Percentiles rank a stretch among this genome's conserved stretches.
Evolutionary conservation across 441 rosid species (phyloP).

Genomic region (Pelargonium citronellum): DNA sequence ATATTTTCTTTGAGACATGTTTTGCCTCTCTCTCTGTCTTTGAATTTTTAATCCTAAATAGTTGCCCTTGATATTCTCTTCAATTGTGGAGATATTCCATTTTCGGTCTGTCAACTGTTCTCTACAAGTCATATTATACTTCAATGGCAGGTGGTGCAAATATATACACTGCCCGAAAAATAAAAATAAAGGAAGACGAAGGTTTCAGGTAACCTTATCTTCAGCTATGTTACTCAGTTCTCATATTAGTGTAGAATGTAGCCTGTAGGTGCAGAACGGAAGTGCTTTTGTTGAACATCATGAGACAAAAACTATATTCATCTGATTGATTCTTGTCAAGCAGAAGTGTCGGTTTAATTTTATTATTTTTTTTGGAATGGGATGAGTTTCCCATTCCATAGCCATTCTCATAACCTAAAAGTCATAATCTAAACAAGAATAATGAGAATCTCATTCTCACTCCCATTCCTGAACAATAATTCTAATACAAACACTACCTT

Average conservation of each 20-base stretch:
- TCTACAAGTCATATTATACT: conserved; percentile 7
- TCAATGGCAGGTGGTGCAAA: conserved; percentile 62
- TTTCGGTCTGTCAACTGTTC: not conserved
- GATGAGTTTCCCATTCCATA: too few relatives aligned
- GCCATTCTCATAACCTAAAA: too few relatives aligned
- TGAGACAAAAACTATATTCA: too few relatives aligned
- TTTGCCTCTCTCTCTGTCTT: not conserved
- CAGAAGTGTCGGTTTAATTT: not conserved
- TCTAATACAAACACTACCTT: conserved; percentile 4
- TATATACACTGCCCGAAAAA: conserved; percentile 66
- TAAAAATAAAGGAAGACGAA: conserved; percentile 86
- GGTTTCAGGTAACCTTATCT: conserved; percentile 52
- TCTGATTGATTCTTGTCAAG: too few relatives aligned
- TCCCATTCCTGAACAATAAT: too few relatives aligned
- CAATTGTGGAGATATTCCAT: not conserved
- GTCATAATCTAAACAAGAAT: too few relatives aligned
- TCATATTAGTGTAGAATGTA: not conserved
- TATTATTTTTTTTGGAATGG: not conserved
- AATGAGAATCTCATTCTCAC: too few relatives aligned
- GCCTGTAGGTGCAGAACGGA: not conserved
- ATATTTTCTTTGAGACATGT: conserved; percentile 1
- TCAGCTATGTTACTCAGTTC: not conserved
- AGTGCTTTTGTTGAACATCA: too few relatives aligned
- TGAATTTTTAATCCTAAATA: not conserved
- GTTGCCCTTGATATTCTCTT: not conserved